Percentiles rank a stretch among this genome's conserved stretches.
Conservation (phyloP, 805 yeast genomes). For the Yarrowia keelungensis region DNA sequence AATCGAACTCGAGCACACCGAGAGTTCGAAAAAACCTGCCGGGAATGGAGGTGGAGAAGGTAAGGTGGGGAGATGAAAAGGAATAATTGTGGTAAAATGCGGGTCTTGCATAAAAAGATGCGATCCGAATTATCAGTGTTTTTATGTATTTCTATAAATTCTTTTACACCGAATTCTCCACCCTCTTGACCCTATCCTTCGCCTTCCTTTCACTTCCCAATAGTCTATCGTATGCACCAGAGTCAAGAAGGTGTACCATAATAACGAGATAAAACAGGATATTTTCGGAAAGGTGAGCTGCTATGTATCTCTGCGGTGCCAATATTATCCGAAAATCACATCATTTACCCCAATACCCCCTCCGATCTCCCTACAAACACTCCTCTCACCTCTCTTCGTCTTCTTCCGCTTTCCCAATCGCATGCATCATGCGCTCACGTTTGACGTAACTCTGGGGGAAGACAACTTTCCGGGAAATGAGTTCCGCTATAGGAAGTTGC, state of each 20-base stretch:
- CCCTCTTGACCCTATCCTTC: neutral
- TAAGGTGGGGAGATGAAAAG: neutral
- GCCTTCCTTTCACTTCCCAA: slow-evolving; percentile 1
- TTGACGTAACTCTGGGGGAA: slow-evolving; percentile 3
- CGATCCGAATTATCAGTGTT: neutral
- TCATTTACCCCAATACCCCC: no score
- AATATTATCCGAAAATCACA: no score
- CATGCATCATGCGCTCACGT: neutral
- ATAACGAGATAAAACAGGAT: no score
- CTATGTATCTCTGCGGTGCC: no score
- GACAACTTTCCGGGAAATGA: no score
- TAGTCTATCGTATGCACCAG: slow-evolving; percentile 11
- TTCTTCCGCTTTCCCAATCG: slow-evolving; percentile 20
- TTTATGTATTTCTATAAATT: neutral
- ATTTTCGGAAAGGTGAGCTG: no score
- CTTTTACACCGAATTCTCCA: neutral
- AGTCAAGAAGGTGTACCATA: no score
- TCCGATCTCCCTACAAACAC: neutral
- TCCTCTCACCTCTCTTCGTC: neutral
- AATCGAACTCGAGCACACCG: slow-evolving; percentile 16
- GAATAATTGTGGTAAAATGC: neutral
- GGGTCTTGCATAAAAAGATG: no score
- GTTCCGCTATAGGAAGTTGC: no score
- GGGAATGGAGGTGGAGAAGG: neutral
- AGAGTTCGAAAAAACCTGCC: slow-evolving; percentile 24